Conservation (phyloP, 345 rosid species). For the Hibiscus trionum region DNA sequence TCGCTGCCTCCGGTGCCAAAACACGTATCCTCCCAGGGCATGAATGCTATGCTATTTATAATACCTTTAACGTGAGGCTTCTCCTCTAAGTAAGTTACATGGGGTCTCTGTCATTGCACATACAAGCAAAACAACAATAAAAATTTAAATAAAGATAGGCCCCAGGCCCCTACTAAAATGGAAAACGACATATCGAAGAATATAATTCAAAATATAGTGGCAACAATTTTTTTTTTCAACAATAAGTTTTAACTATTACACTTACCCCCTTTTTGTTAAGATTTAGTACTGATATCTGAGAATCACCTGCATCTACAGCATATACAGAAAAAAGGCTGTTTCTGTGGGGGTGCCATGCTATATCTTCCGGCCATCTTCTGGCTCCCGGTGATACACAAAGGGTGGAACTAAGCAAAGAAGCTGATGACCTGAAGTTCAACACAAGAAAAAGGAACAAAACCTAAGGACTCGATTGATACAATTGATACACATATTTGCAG, state of each 20-base stretch:
- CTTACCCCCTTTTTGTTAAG: constrained; percentile 66
- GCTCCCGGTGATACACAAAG: constrained; percentile 57
- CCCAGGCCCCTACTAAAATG: neutral
- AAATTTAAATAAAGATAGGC: neutral
- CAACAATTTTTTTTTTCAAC: constrained; percentile 1
- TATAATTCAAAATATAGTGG: neutral
- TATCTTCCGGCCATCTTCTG: constrained; percentile 94
- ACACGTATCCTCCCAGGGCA: constrained; percentile 69
- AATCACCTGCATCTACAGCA: constrained; percentile 69
- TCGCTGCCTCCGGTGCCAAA: constrained; percentile 89
- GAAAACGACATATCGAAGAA: neutral
- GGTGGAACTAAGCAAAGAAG: constrained; percentile 59
- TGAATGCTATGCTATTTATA: constrained; percentile 65
- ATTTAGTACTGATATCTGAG: constrained; percentile 75
- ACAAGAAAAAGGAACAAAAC: neutral
- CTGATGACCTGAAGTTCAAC: constrained; percentile 47
- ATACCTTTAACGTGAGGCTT: constrained; percentile 85
- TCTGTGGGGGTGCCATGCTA: constrained; percentile 87
- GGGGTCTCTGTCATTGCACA: constrained; percentile 33
- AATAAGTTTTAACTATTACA: constrained; percentile 7
- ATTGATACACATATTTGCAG: neutral
- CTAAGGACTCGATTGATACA: neutral
- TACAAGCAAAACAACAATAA: neutral
- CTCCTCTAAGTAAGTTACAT: constrained; percentile 57
- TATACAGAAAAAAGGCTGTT: constrained; percentile 56